Evolutionary conservation across 164 flowering plant genomes (phyloP).

Genomic region (Vitis cinerea): DNA sequence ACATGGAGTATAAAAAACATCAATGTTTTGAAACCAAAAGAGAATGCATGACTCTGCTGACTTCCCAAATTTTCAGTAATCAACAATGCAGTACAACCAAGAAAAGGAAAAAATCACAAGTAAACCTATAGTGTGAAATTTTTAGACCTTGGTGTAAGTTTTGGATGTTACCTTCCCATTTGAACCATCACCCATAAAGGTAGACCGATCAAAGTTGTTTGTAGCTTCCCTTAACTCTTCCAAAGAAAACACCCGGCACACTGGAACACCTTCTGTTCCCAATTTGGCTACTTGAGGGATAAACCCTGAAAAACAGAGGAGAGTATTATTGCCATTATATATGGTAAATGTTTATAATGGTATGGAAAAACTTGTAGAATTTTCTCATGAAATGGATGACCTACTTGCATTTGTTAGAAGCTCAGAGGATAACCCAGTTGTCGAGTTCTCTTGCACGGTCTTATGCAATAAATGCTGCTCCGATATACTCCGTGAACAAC

Average conservation of each 20-base stretch:
- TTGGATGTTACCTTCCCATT: conserved; percentile 56
- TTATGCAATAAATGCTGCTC: conserved; percentile 57
- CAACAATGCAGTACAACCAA: too few species aligned
- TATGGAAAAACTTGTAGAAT: background rate
- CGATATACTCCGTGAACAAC: conserved; percentile 28
- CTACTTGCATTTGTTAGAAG: conserved; percentile 69
- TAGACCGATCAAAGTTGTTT: conserved; percentile 56
- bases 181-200: conserved; percentile 63
- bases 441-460: conserved; percentile 38
- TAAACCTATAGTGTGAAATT: background rate
- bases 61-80: too few species aligned
- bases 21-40: too few species aligned
- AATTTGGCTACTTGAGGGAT: conserved; percentile 63
- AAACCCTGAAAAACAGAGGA: conserved; percentile 41
- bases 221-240: conserved; percentile 74
- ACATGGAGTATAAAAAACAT: too few species aligned
- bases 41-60: too few species aligned
- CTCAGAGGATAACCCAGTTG: conserved; percentile 58
- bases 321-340: background rate
- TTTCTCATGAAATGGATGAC: conserved; percentile 16
- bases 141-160: background rate
- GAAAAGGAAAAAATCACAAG: too few species aligned
- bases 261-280: conserved; percentile 48
- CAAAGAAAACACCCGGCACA: conserved; percentile 53
- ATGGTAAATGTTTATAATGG: too few species aligned